Evolutionary conservation across 31 red algal species (phyloP).

Genomic region (Porphyra umbilicalis): DNA sequence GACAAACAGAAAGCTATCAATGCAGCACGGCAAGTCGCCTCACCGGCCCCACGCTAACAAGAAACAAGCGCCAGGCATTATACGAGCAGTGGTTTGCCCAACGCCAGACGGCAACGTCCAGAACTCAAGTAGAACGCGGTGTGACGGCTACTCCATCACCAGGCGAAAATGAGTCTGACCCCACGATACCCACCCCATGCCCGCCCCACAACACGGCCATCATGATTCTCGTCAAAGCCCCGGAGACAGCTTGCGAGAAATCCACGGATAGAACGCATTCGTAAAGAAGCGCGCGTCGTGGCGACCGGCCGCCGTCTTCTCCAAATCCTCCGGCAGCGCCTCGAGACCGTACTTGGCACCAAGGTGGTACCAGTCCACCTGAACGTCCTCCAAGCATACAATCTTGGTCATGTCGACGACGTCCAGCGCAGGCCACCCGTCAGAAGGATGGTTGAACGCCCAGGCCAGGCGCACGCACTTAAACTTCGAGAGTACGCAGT

Average conservation of each 20-base stretch:
- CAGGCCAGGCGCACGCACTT: background rate
- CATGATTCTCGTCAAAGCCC: no score
- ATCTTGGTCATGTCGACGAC: background rate
- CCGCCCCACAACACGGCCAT: no score
- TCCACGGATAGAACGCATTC: background rate
- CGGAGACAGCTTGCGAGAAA: background rate
- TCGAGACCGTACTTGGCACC: background rate
- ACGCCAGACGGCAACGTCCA: no score
- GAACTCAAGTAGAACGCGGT: no score
- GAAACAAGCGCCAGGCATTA: no score
- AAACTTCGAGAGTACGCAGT: background rate
- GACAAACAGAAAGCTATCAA: no score
- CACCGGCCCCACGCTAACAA: no score
- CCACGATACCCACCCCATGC: no score
- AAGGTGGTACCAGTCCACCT: background rate
- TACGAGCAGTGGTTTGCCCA: no score
- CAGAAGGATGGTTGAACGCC: background rate
- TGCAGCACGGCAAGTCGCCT: no score
- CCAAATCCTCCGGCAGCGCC: background rate
- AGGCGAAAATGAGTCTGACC: no score
- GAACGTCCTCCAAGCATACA: background rate
- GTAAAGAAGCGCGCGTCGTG: background rate
- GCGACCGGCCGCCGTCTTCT: background rate
- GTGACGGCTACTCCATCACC: no score
- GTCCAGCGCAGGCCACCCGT: background rate